Conservation (phyloP, 1,284 basidiomycete species). For the Retiboletus flavoniger region DNA sequence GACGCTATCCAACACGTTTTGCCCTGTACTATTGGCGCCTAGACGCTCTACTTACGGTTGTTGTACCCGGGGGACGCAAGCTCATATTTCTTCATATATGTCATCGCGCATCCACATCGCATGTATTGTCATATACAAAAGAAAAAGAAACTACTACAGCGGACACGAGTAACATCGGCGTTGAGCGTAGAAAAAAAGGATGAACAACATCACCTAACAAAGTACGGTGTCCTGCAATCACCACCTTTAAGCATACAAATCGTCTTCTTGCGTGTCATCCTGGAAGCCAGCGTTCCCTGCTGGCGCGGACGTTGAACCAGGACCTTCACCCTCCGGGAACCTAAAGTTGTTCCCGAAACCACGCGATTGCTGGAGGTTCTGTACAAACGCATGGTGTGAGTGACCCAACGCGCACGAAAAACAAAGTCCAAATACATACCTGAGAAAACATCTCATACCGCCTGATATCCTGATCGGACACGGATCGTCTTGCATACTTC, state of each 20-base stretch:
- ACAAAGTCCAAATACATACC: slow-evolving; percentile 37
- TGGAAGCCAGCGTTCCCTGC: slow-evolving; percentile 77
- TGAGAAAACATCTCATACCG: slow-evolving; percentile 91
- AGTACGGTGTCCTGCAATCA: neutral
- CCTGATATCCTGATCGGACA: slow-evolving; percentile 93
- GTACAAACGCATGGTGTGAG: slow-evolving; percentile 10
- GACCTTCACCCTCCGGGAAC: slow-evolving; percentile 83
- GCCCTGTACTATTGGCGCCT: too few relatives aligned
- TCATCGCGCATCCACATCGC: slow-evolving; percentile 10
- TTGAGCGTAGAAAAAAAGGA: neutral
- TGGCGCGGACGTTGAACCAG: slow-evolving; percentile 47
- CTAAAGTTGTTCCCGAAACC: slow-evolving; percentile 90
- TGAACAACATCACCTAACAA: neutral
- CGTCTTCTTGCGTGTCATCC: slow-evolving; percentile 82
- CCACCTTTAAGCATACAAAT: slow-evolving; percentile 70
- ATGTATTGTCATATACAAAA: slow-evolving; percentile 10
- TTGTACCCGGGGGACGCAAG: neutral
- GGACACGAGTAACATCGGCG: slow-evolving; percentile 1
- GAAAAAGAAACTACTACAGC: slow-evolving; percentile 14
- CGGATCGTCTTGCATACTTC: slow-evolving; percentile 89
- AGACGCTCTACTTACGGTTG: too few relatives aligned
- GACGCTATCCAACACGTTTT: neutral
- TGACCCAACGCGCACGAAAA: neutral
- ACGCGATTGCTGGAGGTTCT: slow-evolving; percentile 87
- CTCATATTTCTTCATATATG: neutral